Base-by-base conservation (phyloP, 345 rosid species). In the Acer saccharum region DNA sequence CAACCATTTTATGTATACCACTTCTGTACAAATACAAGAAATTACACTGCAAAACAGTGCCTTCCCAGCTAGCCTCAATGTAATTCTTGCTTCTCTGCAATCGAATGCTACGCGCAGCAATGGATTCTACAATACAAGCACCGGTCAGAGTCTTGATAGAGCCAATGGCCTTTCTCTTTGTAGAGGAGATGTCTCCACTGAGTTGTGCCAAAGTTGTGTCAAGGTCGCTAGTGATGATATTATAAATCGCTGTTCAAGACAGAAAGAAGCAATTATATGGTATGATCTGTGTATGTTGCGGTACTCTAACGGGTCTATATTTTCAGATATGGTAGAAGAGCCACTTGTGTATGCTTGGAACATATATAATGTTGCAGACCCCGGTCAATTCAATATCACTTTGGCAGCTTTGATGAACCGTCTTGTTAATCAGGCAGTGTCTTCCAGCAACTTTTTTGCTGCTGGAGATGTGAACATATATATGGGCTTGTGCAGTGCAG, bases 401-500 rank as follows among this genome's bases (percentile, higher is more conserved):
- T 10, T 75, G 17, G 14, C 2, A 2, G 18, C 7, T 48, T 66
- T 74, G 18, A 44, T 81, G 65, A 23, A 0, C 2, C 20, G 63
- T 7, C 17, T 70, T 64, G 72, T 75, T 79, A 21, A 68, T 44
- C 29, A 76, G 75, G 65, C 79, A 83, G 57, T 80, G 64, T 43
- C 29, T 50, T 79, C 79, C 18, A 65, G 70, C 72, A 78, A 81
- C 20, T 85, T 81, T 1, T 65, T 32, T 71, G 83, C 69, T 2
- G 50, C 74, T 2, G 84, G 71, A 1, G 65, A 84, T 29, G 79
- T 57, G 1, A 69, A 73, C 1, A 1, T 29, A 10, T 84, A 48
- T 86, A 72, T 48, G 83, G 81, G 6, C 60, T 86, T 6, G 84
- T 81, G 10, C 93, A 90, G 78, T 93, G 98, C 83, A 85, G 89